These are phyloP conservation scores for Saraca asoca DNA, from an alignment of 331 rosid species.

Conservation along the genomic window DNA sequence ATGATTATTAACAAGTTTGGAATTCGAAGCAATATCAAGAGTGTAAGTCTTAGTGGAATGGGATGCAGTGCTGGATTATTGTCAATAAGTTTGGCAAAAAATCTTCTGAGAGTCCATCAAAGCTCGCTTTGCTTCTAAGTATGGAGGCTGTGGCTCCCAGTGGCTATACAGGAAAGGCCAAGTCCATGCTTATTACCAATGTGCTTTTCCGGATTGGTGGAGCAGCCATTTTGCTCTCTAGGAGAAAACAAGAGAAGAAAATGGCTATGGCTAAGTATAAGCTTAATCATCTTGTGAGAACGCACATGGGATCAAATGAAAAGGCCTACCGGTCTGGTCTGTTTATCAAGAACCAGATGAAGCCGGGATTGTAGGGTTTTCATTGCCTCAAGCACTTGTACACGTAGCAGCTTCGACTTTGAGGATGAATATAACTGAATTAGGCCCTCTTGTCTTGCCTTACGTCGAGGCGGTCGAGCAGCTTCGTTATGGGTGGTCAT, in stretches of 20 bases:
- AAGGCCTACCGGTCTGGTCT: slow-evolving; percentile 53
- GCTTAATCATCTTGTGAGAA: slow-evolving; percentile 64
- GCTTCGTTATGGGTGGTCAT: slow-evolving; percentile 42
- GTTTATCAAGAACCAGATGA: slow-evolving; percentile 61
- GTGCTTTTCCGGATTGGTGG: slow-evolving; percentile 74
- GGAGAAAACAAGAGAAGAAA: slow-evolving; percentile 47
- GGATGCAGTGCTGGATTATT: slow-evolving; percentile 79
- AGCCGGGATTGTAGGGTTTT: slow-evolving; percentile 50
- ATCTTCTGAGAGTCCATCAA: slow-evolving; percentile 59
- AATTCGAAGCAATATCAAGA: slow-evolving; percentile 56
- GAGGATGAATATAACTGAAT: slow-evolving; percentile 44
- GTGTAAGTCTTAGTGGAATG: slow-evolving; percentile 68
- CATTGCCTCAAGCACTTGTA: slow-evolving; percentile 50
- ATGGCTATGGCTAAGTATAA: slow-evolving; percentile 53
- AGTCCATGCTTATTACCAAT: slow-evolving; percentile 65
- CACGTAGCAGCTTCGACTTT: slow-evolving; percentile 61
- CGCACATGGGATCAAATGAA: slow-evolving; percentile 57
- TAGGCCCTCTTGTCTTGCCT: slow-evolving; percentile 68
- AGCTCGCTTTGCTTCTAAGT: slow-evolving; percentile 67
- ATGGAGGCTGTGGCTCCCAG: slow-evolving; percentile 66
- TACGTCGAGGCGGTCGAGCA: slow-evolving; percentile 66
- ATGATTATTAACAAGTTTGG: slow-evolving; percentile 64
- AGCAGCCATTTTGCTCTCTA: slow-evolving; percentile 67
- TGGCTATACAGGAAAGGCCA: slow-evolving; percentile 53
- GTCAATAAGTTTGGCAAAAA: slow-evolving; percentile 63